Percentiles rank a stretch among this genome's conserved stretches.
phyloP scores from a whole-genome alignment of 2,329 filamentous ascomycete genomes.

The Sclerotinia glacialis region DNA sequence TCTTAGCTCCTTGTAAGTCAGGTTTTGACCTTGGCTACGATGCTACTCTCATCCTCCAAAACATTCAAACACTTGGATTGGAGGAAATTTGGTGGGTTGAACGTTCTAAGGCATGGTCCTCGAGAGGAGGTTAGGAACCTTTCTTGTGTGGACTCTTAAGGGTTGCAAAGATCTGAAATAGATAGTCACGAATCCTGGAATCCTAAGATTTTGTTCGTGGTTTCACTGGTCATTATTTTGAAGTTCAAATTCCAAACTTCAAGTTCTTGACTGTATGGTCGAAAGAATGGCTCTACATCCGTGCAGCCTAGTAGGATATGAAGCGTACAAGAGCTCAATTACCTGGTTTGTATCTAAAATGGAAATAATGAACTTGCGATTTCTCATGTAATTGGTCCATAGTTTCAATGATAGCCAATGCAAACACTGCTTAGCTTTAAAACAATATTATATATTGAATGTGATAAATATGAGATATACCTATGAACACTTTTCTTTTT shows the following conservation, averaged over 20 bases:
- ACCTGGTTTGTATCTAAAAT: constrained; percentile 1
- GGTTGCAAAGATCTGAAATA: background rate
- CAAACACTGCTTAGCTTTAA: background rate
- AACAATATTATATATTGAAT: background rate
- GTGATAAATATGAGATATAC: background rate
- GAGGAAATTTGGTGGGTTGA: background rate
- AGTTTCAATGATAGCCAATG: constrained; percentile 9
- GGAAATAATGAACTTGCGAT: background rate
- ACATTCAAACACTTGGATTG: background rate
- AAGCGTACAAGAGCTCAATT: background rate
- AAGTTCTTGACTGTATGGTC: background rate
- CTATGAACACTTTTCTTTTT: background rate
- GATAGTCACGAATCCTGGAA: background rate
- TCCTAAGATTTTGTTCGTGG: background rate
- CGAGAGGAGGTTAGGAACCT: background rate
- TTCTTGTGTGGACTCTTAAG: background rate
- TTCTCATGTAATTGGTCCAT: background rate
- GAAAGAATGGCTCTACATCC: background rate
- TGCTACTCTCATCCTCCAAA: background rate
- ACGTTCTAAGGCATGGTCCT: background rate
- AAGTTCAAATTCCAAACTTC: background rate
- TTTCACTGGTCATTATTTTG: background rate
- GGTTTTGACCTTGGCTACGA: background rate
- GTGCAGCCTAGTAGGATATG: background rate
- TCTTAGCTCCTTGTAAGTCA: background rate